Evolutionary conservation across 495 filamentous ascomycete species (phyloP).

Genomic region (Ascobolus immersus): DNA sequence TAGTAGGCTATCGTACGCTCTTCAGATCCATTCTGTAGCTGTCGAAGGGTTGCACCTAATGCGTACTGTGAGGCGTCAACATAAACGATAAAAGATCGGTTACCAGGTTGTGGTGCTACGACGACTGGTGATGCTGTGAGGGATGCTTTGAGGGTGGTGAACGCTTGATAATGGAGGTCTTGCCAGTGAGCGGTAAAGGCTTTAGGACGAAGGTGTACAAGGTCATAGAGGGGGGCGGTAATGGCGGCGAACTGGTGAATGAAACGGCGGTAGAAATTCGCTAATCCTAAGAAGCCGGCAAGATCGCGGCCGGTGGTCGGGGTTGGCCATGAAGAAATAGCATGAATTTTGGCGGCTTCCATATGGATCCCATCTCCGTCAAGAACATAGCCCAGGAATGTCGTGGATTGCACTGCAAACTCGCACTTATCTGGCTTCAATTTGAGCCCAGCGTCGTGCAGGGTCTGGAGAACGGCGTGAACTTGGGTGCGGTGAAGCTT

Average conservation of each 20-base stretch:
- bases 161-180: background rate
- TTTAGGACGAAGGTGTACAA: no score
- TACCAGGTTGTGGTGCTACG: background rate
- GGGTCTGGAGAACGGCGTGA: no score
- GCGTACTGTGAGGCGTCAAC: background rate
- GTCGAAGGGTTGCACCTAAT: background rate
- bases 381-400: background rate
- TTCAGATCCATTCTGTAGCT: background rate
- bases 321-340: slow-evolving; percentile 2
- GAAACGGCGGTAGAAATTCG: slow-evolving; percentile 8
- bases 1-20: background rate
- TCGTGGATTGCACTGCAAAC: background rate
- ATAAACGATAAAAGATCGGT: no score
- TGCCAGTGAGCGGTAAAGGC: background rate
- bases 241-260: background rate
- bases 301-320: slow-evolving; percentile 6
- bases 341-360: slow-evolving; percentile 3
- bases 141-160: background rate
- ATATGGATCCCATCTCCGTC: background rate
- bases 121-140: background rate
- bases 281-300: slow-evolving; percentile 8
- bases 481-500: no score
- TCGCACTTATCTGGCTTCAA: no score
- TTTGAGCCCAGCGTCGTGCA: no score
- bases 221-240: slow-evolving; percentile 1